These are phyloP conservation scores for Entomortierella lignicola DNA, from an alignment of 192 early-diverging fungal genomes.

Conservation along the genomic window DNA sequence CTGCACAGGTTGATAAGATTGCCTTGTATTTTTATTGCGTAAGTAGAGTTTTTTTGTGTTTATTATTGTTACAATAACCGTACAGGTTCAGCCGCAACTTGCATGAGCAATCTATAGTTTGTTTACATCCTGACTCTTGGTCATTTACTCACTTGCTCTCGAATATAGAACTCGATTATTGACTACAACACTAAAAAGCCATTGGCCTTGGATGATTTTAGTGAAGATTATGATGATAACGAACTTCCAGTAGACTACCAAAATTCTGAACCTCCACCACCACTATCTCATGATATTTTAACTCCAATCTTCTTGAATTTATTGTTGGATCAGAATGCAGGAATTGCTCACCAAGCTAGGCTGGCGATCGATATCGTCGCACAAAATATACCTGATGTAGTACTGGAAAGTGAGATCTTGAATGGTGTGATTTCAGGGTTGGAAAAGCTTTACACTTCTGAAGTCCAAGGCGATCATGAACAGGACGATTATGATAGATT, in stretches of 20 bases:
- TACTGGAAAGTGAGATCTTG: conserved; percentile 62
- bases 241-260: conserved; percentile 2
- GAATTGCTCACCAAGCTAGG: conserved; percentile 60
- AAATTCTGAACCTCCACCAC: conserved; percentile 13
- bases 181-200: conserved; percentile 16
- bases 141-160: neutral
- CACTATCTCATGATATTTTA: conserved; percentile 55
- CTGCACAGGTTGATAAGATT: conserved; percentile 46
- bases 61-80: neutral
- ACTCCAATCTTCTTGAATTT: conserved; percentile 59
- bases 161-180: conserved; percentile 24
- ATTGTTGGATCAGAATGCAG: conserved; percentile 67
- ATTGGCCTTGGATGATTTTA: conserved; percentile 3
- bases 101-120: neutral
- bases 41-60: conserved; percentile 1
- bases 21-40: conserved; percentile 39
- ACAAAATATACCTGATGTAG: conserved; percentile 50
- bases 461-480: conserved; percentile 8
- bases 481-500: conserved; percentile 27
- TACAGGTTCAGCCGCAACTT: neutral
- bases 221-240: conserved; percentile 1
- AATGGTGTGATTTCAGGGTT: conserved; percentile 65
- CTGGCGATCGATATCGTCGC: conserved; percentile 58
- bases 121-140: neutral
- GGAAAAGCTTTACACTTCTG: conserved; percentile 38